Evolutionary conservation across 208 protist genomes (phyloP).

Genomic region (Acanthamoeba royreba): DNA sequence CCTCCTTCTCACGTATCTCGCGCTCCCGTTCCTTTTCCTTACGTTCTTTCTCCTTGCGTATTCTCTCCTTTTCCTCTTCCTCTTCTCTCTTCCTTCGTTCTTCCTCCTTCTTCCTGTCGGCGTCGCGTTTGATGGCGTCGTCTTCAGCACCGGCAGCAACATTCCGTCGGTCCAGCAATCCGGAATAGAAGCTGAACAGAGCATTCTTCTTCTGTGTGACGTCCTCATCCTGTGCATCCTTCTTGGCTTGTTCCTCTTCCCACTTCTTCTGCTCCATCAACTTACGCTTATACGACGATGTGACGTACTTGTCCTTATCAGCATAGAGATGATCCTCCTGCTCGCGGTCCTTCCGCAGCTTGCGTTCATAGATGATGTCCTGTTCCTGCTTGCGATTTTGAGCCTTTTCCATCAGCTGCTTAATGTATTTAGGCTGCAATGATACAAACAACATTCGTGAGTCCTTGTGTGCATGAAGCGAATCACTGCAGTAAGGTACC

Average conservation of each 20-base stretch:
- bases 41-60: not conserved
- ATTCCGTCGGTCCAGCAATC: not conserved
- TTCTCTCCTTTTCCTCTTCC: not conserved
- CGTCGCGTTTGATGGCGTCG: not conserved
- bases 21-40: not conserved
- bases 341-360: not conserved
- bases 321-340: not conserved
- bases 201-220: not conserved
- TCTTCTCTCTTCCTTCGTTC: not conserved
- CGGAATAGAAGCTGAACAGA: not conserved
- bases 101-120: not conserved
- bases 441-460: not conserved
- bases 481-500: not conserved
- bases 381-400: not conserved
- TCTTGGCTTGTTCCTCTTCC: not conserved
- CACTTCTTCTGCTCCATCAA: not conserved
- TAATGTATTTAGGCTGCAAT: not conserved
- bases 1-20: too few species aligned
- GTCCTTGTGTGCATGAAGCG: not conserved
- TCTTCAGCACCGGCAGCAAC: not conserved
- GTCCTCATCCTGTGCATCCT: not conserved
- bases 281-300: not conserved
- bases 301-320: not conserved
- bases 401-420: not conserved
- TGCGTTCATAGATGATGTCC: not conserved